Percentiles rank a stretch among this genome's conserved stretches.
Evolutionary conservation across 169 alveolate genomes (phyloP).

Genomic region (Eimeria maxima): DNA sequence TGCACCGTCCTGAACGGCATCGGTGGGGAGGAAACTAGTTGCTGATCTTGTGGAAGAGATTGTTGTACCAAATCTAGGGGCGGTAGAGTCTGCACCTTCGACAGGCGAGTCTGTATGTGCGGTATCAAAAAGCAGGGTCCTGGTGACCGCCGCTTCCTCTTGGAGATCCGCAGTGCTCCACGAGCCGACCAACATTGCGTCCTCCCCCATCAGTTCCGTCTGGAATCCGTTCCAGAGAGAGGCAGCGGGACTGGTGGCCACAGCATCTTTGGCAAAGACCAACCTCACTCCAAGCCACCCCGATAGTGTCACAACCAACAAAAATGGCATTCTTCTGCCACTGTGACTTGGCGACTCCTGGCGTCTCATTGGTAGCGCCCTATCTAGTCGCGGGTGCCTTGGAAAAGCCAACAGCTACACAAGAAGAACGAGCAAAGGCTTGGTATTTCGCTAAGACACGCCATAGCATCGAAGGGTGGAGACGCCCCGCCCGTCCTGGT

Average conservation of each 20-base stretch:
- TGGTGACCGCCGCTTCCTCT: neutral
- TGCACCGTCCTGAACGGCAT: neutral
- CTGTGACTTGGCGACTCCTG: neutral
- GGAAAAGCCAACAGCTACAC: neutral
- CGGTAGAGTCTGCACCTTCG: neutral
- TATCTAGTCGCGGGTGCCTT: neutral
- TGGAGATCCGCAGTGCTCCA: neutral
- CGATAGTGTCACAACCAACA: neutral
- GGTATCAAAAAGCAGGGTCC: neutral
- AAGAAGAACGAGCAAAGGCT: neutral
- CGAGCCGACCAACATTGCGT: neutral
- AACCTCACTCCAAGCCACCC: neutral
- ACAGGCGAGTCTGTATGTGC: neutral
- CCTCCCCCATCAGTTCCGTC: neutral
- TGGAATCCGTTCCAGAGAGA: neutral
- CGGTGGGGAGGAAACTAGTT: neutral
- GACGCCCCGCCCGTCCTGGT: neutral
- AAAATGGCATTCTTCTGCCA: neutral
- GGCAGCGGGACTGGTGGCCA: neutral
- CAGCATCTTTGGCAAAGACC: neutral
- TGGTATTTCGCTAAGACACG: too few relatives aligned
- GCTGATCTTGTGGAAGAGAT: neutral
- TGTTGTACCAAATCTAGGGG: neutral
- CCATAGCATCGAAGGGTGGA: neutral
- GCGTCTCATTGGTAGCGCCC: neutral